These are phyloP conservation scores for Daldinia concentrica DNA, from an alignment of 495 filamentous ascomycete genomes.

Conservation along the genomic window DNA sequence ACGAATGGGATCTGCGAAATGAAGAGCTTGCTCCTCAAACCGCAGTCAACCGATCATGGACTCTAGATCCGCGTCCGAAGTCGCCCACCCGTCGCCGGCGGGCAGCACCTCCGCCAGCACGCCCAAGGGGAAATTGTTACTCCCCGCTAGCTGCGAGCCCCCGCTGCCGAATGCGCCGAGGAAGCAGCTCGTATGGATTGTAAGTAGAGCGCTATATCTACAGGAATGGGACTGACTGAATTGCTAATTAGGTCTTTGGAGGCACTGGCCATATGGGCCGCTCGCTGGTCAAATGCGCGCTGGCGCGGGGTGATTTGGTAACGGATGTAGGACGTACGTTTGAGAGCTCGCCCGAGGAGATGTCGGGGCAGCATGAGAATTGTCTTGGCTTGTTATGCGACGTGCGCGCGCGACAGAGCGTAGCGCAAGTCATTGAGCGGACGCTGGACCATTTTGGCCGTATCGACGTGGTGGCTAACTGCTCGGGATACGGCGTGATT, in stretches of 20 bases:
- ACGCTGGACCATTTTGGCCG: conserved; percentile 78
- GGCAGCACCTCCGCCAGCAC: conserved; percentile 35
- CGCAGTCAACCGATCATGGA: conserved; percentile 37
- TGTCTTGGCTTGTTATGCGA: conserved; percentile 88
- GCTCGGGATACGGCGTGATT: conserved; percentile 91
- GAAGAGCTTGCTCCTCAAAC: conserved; percentile 24
- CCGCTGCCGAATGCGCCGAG: conserved; percentile 75
- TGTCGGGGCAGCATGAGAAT: conserved; percentile 71
- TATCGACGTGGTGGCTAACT: conserved; percentile 91
- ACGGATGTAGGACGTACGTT: conserved; percentile 86
- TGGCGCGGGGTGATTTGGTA: conserved; percentile 87
- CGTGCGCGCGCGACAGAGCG: conserved; percentile 81
- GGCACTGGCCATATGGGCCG: conserved; percentile 96
- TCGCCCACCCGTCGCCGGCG: conserved; percentile 39
- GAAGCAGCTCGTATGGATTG: conserved; percentile 84
- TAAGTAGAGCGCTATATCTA: conserved; percentile 51
- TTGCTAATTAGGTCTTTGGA: conserved; percentile 75
- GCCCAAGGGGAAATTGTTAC: conserved; percentile 54
- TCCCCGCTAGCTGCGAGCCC: conserved; percentile 82
- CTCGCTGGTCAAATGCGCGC: conserved; percentile 80
- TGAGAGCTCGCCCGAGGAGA: conserved; percentile 76
- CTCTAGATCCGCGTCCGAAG: conserved; percentile 44
- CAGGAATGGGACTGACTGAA: conserved; percentile 7
- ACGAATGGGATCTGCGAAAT: conserved; percentile 18
- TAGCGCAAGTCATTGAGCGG: conserved; percentile 72